Percentiles rank a stretch among this genome's conserved stretches.
These are phyloP conservation scores for Leccinum imitatum DNA, from an alignment of 768 basidiomycete genomes.

Conservation along the genomic window DNA sequence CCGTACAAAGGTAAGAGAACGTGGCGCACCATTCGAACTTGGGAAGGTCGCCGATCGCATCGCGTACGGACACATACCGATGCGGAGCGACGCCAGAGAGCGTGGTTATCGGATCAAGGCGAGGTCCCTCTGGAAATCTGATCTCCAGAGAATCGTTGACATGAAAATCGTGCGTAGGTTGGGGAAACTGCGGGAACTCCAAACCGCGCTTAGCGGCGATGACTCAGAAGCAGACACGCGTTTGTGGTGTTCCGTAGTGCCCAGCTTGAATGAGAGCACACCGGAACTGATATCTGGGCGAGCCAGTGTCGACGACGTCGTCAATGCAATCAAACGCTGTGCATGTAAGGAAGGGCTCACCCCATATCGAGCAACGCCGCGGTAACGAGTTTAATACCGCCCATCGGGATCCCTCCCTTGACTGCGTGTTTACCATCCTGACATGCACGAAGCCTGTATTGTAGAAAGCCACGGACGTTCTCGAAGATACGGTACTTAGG, in stretches of 20 bases:
- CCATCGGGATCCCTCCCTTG: constrained; percentile 66
- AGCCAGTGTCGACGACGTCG: background rate
- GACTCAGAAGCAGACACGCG: constrained; percentile 48
- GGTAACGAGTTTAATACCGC: constrained; percentile 68
- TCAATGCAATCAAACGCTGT: background rate
- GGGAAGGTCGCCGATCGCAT: constrained; percentile 73
- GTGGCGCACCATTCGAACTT: constrained; percentile 68
- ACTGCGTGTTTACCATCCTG: constrained; percentile 44
- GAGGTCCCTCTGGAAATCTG: constrained; percentile 42
- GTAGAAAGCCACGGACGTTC: constrained; percentile 48
- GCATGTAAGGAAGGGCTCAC: constrained; percentile 36
- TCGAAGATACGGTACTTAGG: constrained; percentile 49
- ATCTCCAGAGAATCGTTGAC: constrained; percentile 46
- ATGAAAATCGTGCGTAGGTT: constrained; percentile 45
- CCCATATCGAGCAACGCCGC: constrained; percentile 63
- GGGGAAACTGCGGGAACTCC: constrained; percentile 40
- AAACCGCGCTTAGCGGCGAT: constrained; percentile 40
- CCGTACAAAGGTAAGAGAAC: background rate
- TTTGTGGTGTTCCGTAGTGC: constrained; percentile 49
- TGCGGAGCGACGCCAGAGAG: constrained; percentile 54
- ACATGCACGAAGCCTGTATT: constrained; percentile 37
- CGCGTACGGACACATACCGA: constrained; percentile 58
- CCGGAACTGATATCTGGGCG: constrained; percentile 42
- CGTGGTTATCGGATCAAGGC: constrained; percentile 45
- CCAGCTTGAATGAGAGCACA: constrained; percentile 45